These are phyloP conservation scores for Domatiomyces catenatus DNA, from an alignment of 2,329 filamentous ascomycete genomes.

Conservation along the genomic window DNA sequence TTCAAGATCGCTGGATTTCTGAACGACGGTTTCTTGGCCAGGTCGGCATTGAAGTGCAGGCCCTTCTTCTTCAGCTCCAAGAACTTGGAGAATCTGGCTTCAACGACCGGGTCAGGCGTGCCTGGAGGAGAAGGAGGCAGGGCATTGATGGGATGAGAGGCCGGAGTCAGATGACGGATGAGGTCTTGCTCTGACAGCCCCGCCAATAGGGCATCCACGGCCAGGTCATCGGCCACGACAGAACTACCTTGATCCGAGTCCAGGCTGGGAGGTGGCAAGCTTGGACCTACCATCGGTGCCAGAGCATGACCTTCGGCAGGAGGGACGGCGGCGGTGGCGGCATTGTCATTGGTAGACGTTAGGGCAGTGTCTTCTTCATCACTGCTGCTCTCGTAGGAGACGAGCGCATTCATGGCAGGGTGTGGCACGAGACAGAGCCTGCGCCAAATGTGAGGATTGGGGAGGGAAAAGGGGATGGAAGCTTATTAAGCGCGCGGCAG, in stretches of 20 bases:
- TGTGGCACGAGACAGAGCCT: neutral
- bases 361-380: constrained; percentile 26
- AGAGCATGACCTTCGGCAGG: neutral
- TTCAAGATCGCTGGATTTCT: constrained; percentile 43
- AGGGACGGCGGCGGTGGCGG: neutral
- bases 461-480: no score
- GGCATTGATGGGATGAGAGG: constrained; percentile 30
- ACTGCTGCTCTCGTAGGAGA: constrained; percentile 30
- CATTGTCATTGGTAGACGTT: neutral
- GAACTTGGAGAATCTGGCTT: constrained; percentile 45
- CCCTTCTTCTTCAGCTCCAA: constrained; percentile 46
- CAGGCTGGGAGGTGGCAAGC: constrained; percentile 3
- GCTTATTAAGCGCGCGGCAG: neutral
- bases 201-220: constrained; percentile 1
- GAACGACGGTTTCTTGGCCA: constrained; percentile 41
- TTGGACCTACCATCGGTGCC: constrained; percentile 12
- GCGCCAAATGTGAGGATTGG: no score
- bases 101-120: constrained; percentile 29
- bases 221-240: neutral
- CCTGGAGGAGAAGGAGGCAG: constrained; percentile 33
- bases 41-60: constrained; percentile 48
- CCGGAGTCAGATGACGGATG: constrained; percentile 42
- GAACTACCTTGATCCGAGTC: neutral
- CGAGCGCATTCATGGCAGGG: constrained; percentile 21
- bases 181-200: constrained; percentile 21